Base-by-base conservation (phyloP, 2,329 filamentous ascomycete species). In the Xylariaceae sp. region DNA sequence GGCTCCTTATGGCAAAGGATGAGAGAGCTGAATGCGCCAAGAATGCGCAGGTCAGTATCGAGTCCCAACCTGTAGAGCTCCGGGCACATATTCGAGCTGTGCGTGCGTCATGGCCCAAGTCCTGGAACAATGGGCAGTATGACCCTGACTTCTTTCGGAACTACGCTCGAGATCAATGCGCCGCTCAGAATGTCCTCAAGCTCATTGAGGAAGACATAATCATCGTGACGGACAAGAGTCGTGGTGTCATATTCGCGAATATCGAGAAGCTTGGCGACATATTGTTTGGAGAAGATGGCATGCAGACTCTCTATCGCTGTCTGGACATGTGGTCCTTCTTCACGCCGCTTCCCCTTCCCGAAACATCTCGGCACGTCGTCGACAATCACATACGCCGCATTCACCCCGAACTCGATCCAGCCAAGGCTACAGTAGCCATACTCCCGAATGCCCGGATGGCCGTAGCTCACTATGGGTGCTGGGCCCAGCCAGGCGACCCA, bases 381-480 rank as follows among this genome's bases (percentile, higher is more conserved):
- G n/a, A n/a, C n/a, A n/a, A n/a, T n/a, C n/a, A n/a, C n/a, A n/a
- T n/a, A n/a, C n/a, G n/a, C n/a, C n/a, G n/a, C n/a, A n/a, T n/a
- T n/a, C n/a, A n/a, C n/a, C n/a, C n/a, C n/a, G n/a, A n/a, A n/a
- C n/a, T n/a, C n/a, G n/a, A n/a, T n/a, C n/a, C n/a, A n/a, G n/a
- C n/a, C n/a, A n/a, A 40, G 34, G 50, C 46, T 11, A 49, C 40
- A 4, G 39, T 51, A 8, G 48, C 44, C 13, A 30, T 17, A 2
- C 44, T 48, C 6, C 30, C 42, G 9, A 49, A 49, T 19, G 49
- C 48, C 7, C 44, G 45, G 35, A 51, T 48, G 40, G 44, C 39
- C 17, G 47, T 51, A 3, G 47, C 42, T 4, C 50, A 50, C 38
- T 53, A 49, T 28, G 48, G 50, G 18, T 48, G 46, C 29, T 53